phyloP scores from a whole-genome alignment of 306 rosid genomes.

The Biancaea sappan region DNA sequence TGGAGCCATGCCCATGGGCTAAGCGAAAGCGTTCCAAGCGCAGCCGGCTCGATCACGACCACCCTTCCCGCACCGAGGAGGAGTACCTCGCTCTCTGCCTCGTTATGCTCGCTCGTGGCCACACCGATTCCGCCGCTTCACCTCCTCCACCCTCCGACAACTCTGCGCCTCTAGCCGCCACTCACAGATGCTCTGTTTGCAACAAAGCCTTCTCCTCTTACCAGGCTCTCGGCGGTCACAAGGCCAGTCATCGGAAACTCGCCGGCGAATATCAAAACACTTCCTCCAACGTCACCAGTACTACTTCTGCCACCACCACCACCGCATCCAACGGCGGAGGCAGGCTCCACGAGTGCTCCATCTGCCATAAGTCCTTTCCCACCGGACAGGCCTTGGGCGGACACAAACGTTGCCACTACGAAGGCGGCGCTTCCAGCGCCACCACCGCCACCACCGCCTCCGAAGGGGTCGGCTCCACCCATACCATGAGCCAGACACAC shows the following conservation, averaged over 20 bases:
- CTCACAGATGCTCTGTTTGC: conserved; percentile 85
- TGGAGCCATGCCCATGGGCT: conserved; percentile 58
- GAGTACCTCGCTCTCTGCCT: conserved; percentile 96
- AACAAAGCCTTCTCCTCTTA: conserved; percentile 71
- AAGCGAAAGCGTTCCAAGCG: conserved; percentile 95
- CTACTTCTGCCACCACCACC: conserved; percentile 38
- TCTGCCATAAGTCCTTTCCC: conserved; percentile 87
- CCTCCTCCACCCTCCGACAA: background rate
- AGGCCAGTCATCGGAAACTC: conserved; percentile 86
- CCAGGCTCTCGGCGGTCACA: conserved; percentile 96
- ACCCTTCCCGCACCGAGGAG: conserved; percentile 61
- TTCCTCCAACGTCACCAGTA: conserved; percentile 55
- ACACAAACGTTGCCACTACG: conserved; percentile 98
- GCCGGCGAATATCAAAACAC: conserved; percentile 56
- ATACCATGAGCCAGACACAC: conserved; percentile 41
- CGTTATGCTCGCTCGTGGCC: conserved; percentile 94
- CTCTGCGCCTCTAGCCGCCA: background rate
- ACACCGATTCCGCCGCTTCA: background rate
- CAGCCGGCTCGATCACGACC: conserved; percentile 55
- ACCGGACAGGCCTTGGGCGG: conserved; percentile 98
- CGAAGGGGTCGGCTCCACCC: conserved; percentile 79
- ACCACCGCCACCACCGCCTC: conserved; percentile 54
- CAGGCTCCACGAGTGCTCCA: conserved; percentile 77
- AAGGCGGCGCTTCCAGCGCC: conserved; percentile 54
- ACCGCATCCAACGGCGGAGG: conserved; percentile 42